These are phyloP conservation scores for Francoa sonchifolia DNA, from an alignment of 441 rosid genomes.

Conservation along the genomic window DNA sequence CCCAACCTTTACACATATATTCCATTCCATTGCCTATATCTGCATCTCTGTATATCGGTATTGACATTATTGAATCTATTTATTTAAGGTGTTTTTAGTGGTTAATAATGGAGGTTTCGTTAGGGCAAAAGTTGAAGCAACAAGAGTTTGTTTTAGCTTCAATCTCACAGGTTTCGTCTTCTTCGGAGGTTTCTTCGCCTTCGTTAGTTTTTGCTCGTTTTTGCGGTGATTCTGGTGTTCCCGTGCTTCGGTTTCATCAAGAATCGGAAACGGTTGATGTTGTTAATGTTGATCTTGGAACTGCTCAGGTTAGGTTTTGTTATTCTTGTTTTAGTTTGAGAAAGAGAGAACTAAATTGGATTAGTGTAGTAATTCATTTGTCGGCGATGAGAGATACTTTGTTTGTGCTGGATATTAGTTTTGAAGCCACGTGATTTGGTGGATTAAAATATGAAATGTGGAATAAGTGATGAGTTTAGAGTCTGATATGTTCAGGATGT, in stretches of 20 bases:
- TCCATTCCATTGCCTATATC: too few relatives aligned
- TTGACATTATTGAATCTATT: too few relatives aligned
- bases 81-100: too few relatives aligned
- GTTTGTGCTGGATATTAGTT: too few relatives aligned
- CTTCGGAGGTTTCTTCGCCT: constrained; percentile 11
- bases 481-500: neutral
- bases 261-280: constrained; percentile 26
- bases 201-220: constrained; percentile 39
- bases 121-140: constrained; percentile 19
- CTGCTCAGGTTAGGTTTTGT: constrained; percentile 34
- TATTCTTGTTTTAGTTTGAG: too few relatives aligned
- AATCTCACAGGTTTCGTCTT: constrained; percentile 33
- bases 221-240: constrained; percentile 22
- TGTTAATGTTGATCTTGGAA: constrained; percentile 29
- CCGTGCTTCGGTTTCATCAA: constrained; percentile 38
- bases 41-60: too few relatives aligned
- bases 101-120: constrained; percentile 23
- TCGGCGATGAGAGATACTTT: too few relatives aligned
- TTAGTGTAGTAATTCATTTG: too few relatives aligned
- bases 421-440: too few relatives aligned
- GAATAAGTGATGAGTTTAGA: neutral
- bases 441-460: too few relatives aligned
- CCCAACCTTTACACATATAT: too few relatives aligned
- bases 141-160: constrained; percentile 44
- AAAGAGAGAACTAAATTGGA: too few relatives aligned